phyloP scores from a whole-genome alignment of 495 filamentous ascomycete genomes.

The Pyronema omphalodes region DNA sequence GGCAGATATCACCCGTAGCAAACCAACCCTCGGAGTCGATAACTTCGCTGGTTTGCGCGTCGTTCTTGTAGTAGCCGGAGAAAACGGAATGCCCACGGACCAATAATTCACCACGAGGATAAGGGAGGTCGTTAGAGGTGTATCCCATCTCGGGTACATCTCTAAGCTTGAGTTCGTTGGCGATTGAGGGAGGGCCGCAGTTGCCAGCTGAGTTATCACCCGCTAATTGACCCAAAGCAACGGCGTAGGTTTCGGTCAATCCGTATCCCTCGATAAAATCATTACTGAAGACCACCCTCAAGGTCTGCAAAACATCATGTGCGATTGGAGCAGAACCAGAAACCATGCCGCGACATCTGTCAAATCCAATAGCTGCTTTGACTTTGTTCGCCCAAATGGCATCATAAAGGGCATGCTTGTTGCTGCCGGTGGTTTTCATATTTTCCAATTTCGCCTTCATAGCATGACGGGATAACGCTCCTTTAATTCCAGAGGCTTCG shows the following conservation, averaged over 20 bases:
- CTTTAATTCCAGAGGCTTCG: constrained; percentile 62
- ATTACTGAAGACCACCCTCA: constrained; percentile 64
- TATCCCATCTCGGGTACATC: constrained; percentile 96
- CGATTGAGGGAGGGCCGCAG: constrained; percentile 52
- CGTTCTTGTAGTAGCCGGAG: constrained; percentile 70
- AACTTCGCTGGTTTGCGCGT: constrained; percentile 65
- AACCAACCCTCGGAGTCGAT: constrained; percentile 89
- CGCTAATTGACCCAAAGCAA: constrained; percentile 44
- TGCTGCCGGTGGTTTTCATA: constrained; percentile 56
- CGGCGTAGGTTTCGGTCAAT: constrained; percentile 86
- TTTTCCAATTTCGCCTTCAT: constrained; percentile 62
- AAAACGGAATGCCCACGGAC: constrained; percentile 65
- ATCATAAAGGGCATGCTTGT: constrained; percentile 76
- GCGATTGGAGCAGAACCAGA: constrained; percentile 85
- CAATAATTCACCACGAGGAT: constrained; percentile 79
- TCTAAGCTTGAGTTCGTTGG: constrained; percentile 57
- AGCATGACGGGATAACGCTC: constrained; percentile 60
- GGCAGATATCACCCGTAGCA: constrained; percentile 78
- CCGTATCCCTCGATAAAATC: constrained; percentile 82
- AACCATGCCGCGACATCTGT: constrained; percentile 53
- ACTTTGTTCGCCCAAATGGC: constrained; percentile 88
- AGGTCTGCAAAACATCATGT: constrained; percentile 69
- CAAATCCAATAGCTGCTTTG: constrained; percentile 57
- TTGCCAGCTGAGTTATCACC: constrained; percentile 61
- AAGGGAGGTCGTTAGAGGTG: constrained; percentile 68